These are phyloP conservation scores for Tricholoma matsutake DNA, from an alignment of 768 basidiomycete species.

Conservation along the genomic window DNA sequence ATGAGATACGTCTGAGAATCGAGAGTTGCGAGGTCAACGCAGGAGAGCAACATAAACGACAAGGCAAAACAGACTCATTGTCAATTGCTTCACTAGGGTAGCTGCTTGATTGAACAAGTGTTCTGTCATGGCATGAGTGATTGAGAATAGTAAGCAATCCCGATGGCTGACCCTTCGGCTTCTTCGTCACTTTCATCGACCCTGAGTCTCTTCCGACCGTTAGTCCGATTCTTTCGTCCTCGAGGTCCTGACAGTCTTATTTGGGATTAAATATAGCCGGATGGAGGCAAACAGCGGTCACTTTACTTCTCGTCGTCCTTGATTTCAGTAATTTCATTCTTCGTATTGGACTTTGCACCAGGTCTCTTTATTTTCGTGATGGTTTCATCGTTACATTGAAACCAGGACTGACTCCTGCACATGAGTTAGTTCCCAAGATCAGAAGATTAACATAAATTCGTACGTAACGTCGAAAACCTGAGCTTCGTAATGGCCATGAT, in stretches of 20 bases:
- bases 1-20: conserved; percentile 48
- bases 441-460: conserved; percentile 21
- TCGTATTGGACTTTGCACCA: conserved; percentile 36
- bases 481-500: conserved; percentile 88
- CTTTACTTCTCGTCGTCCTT: conserved; percentile 21
- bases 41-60: background rate
- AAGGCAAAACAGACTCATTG: background rate
- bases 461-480: conserved; percentile 75
- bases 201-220: conserved; percentile 49
- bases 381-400: conserved; percentile 87
- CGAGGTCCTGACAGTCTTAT: conserved; percentile 19
- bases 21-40: background rate
- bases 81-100: background rate
- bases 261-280: conserved; percentile 2
- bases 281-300: background rate
- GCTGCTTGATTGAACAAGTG: background rate
- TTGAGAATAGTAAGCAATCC: background rate
- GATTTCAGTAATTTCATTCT: conserved; percentile 28
- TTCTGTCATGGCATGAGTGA: background rate
- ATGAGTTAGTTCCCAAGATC: conserved; percentile 7
- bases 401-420: conserved; percentile 71
- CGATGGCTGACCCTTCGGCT: background rate
- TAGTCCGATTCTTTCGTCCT: conserved; percentile 32
- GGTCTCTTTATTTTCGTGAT: conserved; percentile 63
- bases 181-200: conserved; percentile 64